Conservation (phyloP, 2,329 filamentous ascomycete species). For the Tolypocladium inflatum region DNA sequence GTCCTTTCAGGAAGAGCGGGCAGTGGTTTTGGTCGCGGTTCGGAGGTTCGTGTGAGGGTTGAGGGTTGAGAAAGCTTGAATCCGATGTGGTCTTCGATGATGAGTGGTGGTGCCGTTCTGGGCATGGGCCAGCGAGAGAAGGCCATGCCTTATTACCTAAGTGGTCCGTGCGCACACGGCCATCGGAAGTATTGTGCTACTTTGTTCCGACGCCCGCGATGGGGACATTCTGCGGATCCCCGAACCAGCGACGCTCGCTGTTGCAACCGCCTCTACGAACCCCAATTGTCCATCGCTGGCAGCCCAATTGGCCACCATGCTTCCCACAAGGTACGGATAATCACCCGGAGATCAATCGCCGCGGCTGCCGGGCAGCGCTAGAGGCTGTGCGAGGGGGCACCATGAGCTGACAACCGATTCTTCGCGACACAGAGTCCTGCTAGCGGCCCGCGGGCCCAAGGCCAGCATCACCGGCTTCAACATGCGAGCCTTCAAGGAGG, state of each 20-base stretch:
- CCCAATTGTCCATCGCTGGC: constrained; percentile 1
- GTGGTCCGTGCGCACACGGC: constrained; percentile 10
- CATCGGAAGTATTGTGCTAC: constrained; percentile 5
- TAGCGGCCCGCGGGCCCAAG: constrained; percentile 43
- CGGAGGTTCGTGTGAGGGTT: background rate
- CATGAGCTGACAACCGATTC: constrained; percentile 1
- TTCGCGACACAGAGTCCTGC: constrained; percentile 30
- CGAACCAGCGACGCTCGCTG: background rate
- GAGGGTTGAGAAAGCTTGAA: background rate
- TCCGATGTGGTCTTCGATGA: background rate
- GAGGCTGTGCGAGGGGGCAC: background rate
- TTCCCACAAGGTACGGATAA: constrained; percentile 26
- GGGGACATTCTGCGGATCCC: constrained; percentile 1
- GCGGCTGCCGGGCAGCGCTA: background rate
- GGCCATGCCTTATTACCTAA: background rate
- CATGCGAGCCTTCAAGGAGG: constrained; percentile 66
- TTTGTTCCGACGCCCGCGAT: constrained; percentile 11
- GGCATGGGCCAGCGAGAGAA: background rate
- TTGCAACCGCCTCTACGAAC: background rate
- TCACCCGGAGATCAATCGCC: background rate
- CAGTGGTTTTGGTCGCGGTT: background rate
- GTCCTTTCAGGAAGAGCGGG: background rate
- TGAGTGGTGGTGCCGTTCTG: background rate
- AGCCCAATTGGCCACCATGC: constrained; percentile 19
- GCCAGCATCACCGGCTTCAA: constrained; percentile 90